These are phyloP conservation scores for Gossypium thurberi DNA, from an alignment of 345 rosid species.

Conservation along the genomic window DNA sequence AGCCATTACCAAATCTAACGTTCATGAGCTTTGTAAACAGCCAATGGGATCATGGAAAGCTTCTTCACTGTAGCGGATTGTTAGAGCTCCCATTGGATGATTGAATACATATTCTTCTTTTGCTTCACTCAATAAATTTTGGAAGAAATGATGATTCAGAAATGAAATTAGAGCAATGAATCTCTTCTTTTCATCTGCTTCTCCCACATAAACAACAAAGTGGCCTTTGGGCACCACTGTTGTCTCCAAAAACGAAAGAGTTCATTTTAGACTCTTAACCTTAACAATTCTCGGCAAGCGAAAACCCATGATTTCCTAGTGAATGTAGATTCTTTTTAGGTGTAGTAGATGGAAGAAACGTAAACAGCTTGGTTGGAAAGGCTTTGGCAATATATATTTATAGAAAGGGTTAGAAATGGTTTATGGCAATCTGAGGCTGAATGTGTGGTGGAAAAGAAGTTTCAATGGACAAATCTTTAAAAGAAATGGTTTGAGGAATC, in stretches of 20 bases:
- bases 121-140: constrained; percentile 30
- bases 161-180: constrained; percentile 38
- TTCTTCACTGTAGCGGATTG: constrained; percentile 47
- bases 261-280: neutral
- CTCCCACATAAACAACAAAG: constrained; percentile 53
- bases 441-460: neutral
- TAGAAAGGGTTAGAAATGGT: neutral
- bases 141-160: constrained; percentile 35
- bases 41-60: constrained; percentile 36
- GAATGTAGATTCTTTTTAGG: neutral
- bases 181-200: constrained; percentile 31
- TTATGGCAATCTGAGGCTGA: neutral
- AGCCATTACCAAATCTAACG: too few species aligned
- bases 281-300: neutral
- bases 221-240: constrained; percentile 32
- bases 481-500: neutral
- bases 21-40: constrained; percentile 15
- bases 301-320: neutral
- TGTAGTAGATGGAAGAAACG: neutral
- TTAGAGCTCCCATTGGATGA: constrained; percentile 50
- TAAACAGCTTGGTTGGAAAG: neutral
- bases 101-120: constrained; percentile 48
- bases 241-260: neutral
- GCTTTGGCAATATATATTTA: neutral
- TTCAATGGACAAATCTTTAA: neutral